Base-by-base conservation (phyloP, 2,329 filamentous ascomycete species). In the Diaporthe citriasiana region DNA sequence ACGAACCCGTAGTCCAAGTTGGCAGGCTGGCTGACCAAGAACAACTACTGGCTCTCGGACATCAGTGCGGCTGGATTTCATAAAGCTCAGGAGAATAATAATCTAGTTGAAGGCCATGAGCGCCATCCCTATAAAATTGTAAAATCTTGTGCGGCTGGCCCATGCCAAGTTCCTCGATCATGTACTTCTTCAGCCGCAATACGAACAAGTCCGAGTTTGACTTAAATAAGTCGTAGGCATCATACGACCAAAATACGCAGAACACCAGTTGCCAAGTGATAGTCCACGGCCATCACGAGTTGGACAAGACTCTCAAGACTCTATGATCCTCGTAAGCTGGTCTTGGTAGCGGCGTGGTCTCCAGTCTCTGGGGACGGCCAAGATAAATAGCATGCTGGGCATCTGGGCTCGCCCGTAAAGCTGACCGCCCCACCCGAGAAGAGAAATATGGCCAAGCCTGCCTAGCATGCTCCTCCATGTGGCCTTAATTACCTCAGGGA, bases 351-450 rank as follows among this genome's bases (percentile, higher is more conserved):
- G 19, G 60, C 19, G 27, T 50, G 3, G 42, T 50, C 30, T 10
- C 30, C 60, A 50, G 42, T 65, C 12, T 50, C 42, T 22, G 27
- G 42, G 60, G 12, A 50, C 30, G 42, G 60, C 60, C 60, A 65
- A 65, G 60, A 65, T 65, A 50, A 65, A 50, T 65, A 65, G 60
- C 27, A 65, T 35, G 45, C 19, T 65, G 30, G 42, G 38, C 42
- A 35, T 15, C 60, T 65, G 60, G 60, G 60, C 60, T 65, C 13
- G 42, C 60, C 42, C 60, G 60, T 50, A 50, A 65, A 50, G 42
- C 60, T 50, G 60, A 50, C 60, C 22, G 42, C 42, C 42, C 60
- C 60, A 65, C 60, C 60, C 3, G 0, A 13, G 22, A 35, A 25
- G 27, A 65, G 27, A 65, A 17, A 35, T 35, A 42, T 27, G 45